phyloP scores from a whole-genome alignment of 2,329 filamentous ascomycete species.

The Xylaria sp. region DNA sequence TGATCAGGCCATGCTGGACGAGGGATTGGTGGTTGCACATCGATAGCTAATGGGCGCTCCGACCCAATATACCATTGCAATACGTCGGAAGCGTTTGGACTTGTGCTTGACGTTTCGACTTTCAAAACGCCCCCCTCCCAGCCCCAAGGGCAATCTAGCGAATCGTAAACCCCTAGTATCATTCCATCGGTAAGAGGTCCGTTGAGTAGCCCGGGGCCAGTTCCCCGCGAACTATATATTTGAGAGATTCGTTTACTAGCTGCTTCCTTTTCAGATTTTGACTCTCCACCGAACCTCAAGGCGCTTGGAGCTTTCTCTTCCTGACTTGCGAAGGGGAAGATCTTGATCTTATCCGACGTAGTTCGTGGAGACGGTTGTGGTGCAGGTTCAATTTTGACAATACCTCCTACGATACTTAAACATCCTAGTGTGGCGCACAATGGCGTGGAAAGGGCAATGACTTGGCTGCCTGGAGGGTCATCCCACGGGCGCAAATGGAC shows the following conservation, averaged over 20 bases:
- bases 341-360: constrained; percentile 69
- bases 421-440: constrained; percentile 77
- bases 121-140: constrained; percentile 87
- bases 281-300: constrained; percentile 86
- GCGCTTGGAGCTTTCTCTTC: constrained; percentile 64
- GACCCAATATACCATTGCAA: constrained; percentile 77
- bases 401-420: constrained; percentile 77
- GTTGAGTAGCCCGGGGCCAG: constrained; percentile 68
- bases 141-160: constrained; percentile 58
- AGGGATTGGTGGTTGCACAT: constrained; percentile 76
- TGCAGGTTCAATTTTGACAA: constrained; percentile 86
- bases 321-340: constrained; percentile 76
- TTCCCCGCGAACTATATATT: constrained; percentile 66
- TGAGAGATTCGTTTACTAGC: constrained; percentile 72
- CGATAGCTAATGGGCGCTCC: constrained; percentile 74
- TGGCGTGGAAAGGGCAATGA: constrained; percentile 77
- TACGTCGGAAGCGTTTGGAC: constrained; percentile 68
- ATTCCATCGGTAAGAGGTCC: constrained; percentile 91
- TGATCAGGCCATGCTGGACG: constrained; percentile 63
- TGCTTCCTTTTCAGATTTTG: constrained; percentile 81
- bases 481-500: constrained; percentile 81
- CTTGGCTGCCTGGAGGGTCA: constrained; percentile 81
- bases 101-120: constrained; percentile 22
- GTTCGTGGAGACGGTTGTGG: constrained; percentile 72
- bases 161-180: constrained; percentile 67